Percentiles rank a stretch among this genome's conserved stretches.
phyloP scores from a whole-genome alignment of 305 asterid species.

The Rubia balearica region DNA sequence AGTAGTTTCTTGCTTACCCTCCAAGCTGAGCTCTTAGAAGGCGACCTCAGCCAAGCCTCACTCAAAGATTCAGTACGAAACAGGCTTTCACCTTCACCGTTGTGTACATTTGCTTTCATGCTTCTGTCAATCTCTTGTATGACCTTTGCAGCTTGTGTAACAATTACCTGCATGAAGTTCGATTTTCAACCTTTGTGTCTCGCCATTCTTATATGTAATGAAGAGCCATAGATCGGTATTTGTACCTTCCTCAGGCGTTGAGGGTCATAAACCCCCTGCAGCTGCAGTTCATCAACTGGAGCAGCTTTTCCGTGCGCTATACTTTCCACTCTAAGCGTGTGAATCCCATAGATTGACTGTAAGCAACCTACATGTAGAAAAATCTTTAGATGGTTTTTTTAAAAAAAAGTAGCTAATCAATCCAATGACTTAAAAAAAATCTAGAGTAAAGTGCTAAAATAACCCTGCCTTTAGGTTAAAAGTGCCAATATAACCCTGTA shows the following conservation, averaged over 20 bases:
- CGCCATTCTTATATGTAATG: not conserved
- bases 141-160: slow-evolving; percentile 52
- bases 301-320: slow-evolving; percentile 56
- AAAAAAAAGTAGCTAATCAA: not conserved
- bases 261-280: slow-evolving; percentile 59
- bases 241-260: slow-evolving; percentile 52
- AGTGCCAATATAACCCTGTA: too few species aligned
- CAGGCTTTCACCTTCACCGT: slow-evolving; percentile 36
- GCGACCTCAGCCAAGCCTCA: slow-evolving; percentile 51
- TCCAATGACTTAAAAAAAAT: not conserved
- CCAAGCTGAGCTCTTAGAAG: slow-evolving; percentile 41
- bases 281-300: slow-evolving; percentile 61
- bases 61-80: slow-evolving; percentile 36
- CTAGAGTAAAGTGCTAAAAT: too few species aligned
- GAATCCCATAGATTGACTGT: slow-evolving; percentile 54
- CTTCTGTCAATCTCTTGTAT: slow-evolving; percentile 34
- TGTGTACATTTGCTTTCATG: slow-evolving; percentile 34
- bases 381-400: too few species aligned
- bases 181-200: not conserved
- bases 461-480: too few species aligned
- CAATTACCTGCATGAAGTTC: slow-evolving; percentile 36
- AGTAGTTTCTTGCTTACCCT: slow-evolving; percentile 32
- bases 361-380: slow-evolving; percentile 42
- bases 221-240: not conserved
- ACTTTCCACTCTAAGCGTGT: slow-evolving; percentile 62